Conservation (phyloP, 2,329 filamentous ascomycete genomes). For the Colletotrichum siamense region DNA sequence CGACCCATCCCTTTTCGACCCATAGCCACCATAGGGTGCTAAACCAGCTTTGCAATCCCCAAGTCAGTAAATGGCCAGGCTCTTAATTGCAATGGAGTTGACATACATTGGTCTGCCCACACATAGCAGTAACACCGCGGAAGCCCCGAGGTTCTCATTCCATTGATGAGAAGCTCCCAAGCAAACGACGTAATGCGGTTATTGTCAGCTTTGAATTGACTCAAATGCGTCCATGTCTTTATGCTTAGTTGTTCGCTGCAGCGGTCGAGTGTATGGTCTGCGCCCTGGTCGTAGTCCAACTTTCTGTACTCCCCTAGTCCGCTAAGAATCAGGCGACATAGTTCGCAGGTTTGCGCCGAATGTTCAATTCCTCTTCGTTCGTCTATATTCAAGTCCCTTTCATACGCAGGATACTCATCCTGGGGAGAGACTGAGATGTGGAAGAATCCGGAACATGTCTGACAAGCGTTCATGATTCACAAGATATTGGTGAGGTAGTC, state of each 20-base stretch:
- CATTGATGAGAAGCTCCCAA: too few relatives aligned
- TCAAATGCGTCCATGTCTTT: accelerated
- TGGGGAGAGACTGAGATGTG: not conserved
- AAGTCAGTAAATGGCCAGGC: too few relatives aligned
- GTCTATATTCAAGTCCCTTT: accelerated
- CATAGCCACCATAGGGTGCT: too few relatives aligned
- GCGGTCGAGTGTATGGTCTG: accelerated
- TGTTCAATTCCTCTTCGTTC: not conserved
- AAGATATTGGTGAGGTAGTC: not conserved
- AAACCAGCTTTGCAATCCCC: too few relatives aligned
- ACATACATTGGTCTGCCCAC: not conserved
- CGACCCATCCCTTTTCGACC: too few relatives aligned
- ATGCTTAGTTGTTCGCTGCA: not conserved
- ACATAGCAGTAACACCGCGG: not conserved
- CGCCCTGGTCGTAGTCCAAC: not conserved
- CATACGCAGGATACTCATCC: too few relatives aligned
- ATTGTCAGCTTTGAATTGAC: not conserved
- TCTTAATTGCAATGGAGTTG: not conserved
- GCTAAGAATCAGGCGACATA: not conserved
- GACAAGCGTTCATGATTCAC: not conserved
- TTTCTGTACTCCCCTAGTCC: accelerated
- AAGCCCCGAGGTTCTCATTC: too few relatives aligned
- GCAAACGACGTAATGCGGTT: too few relatives aligned
- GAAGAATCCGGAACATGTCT: not conserved
- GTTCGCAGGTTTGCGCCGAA: accelerated